phyloP scores from a whole-genome alignment of 2,329 filamentous ascomycete species.

The Aspergillus chevalieri region DNA sequence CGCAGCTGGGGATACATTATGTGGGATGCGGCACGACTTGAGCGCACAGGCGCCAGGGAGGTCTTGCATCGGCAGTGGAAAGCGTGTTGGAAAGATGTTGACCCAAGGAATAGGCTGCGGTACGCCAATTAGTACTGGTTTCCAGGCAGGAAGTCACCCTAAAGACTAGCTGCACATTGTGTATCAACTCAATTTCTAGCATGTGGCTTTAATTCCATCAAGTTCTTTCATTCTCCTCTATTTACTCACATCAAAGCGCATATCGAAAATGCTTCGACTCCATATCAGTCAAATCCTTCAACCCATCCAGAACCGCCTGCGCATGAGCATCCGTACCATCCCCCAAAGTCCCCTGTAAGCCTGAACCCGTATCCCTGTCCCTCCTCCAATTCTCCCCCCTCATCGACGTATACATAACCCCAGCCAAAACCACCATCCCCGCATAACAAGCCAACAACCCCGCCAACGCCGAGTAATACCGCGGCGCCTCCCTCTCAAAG shows the following conservation, averaged over 20 bases:
- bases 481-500: constrained; percentile 38
- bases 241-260: constrained; percentile 18
- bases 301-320: constrained; percentile 26
- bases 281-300: constrained; percentile 33
- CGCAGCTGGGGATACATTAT: constrained; percentile 15
- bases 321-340: constrained; percentile 6
- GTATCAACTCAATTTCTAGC: not conserved
- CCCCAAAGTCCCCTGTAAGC: constrained; percentile 4
- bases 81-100: not conserved
- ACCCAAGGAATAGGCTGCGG: not conserved
- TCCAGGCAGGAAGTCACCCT: not conserved
- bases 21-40: constrained; percentile 15
- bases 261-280: constrained; percentile 32
- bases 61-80: constrained; percentile 2
- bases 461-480: constrained; percentile 42
- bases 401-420: constrained; percentile 19
- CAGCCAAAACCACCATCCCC: constrained; percentile 33
- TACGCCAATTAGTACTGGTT: not conserved
- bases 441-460: constrained; percentile 41
- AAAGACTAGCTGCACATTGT: not conserved
- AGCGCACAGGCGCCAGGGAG: constrained; percentile 4
- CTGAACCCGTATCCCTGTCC: constrained; percentile 6
- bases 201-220: not conserved
- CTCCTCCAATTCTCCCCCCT: constrained; percentile 20
- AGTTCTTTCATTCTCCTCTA: not conserved